These are phyloP conservation scores for Tremellales sp. DNA, from an alignment of 1,284 basidiomycete species.

Conservation along the genomic window DNA sequence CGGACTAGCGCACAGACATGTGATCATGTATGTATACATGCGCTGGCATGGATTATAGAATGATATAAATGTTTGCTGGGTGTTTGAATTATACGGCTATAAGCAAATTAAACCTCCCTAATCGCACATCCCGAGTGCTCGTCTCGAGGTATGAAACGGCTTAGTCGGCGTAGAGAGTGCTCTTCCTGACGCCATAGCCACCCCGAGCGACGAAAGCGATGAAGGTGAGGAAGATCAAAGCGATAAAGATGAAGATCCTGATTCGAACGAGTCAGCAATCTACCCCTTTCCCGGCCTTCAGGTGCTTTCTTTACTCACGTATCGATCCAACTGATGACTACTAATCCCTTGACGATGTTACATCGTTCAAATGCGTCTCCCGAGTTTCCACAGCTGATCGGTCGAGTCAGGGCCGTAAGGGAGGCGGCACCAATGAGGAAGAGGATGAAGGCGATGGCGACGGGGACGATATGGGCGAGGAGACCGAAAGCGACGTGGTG, in stretches of 20 bases:
- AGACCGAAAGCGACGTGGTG: conserved; percentile 44
- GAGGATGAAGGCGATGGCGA: conserved; percentile 45
- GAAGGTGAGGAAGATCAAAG: conserved; percentile 44
- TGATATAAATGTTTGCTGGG: too few relatives aligned
- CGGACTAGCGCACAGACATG: too few relatives aligned
- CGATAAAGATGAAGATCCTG: conserved; percentile 28
- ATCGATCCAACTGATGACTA: conserved; percentile 47
- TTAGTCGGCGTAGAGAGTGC: conserved; percentile 39
- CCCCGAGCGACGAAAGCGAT: conserved; percentile 44
- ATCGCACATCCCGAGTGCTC: too few relatives aligned
- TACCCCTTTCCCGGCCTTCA: neutral
- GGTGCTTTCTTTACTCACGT: conserved; percentile 27
- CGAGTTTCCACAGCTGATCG: conserved; percentile 36
- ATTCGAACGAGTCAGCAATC: neutral
- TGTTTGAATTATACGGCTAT: too few relatives aligned
- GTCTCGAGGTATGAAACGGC: too few relatives aligned
- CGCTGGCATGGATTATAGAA: too few relatives aligned
- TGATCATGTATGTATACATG: too few relatives aligned
- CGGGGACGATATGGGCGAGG: conserved; percentile 42
- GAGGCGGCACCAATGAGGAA: conserved; percentile 47
- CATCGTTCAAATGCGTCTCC: conserved; percentile 37
- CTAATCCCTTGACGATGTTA: conserved; percentile 44
- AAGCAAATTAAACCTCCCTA: too few relatives aligned
- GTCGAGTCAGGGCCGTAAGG: conserved; percentile 44
- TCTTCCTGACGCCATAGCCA: conserved; percentile 36